Percentiles rank a stretch among this genome's conserved stretches.
These are phyloP conservation scores for Alternaria incomplexa DNA, from an alignment of 2,329 filamentous ascomycete genomes.

Conservation along the genomic window DNA sequence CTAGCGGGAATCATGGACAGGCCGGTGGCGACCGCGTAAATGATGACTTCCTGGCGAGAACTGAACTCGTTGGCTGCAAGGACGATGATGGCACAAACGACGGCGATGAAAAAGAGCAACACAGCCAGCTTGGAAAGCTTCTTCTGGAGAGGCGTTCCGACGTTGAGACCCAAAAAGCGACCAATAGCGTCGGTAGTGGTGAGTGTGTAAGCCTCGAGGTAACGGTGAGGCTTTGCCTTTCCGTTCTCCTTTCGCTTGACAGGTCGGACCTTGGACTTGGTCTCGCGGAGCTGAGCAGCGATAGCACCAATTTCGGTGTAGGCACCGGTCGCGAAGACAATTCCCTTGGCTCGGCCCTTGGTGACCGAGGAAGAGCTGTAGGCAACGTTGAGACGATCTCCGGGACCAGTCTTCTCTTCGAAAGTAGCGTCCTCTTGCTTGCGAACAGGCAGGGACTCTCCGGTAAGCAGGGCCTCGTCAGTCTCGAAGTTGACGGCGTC, in stretches of 20 bases:
- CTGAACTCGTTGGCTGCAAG: constrained; percentile 49
- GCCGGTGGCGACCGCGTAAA: constrained; percentile 49
- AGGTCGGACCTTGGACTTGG: constrained; percentile 41
- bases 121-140: constrained; percentile 46
- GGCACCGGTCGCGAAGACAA: constrained; percentile 73
- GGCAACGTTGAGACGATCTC: constrained; percentile 72
- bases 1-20: constrained; percentile 49
- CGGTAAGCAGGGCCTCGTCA: constrained; percentile 74
- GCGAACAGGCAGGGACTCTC: constrained; percentile 70
- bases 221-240: constrained; percentile 43
- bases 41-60: constrained; percentile 48
- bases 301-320: constrained; percentile 77
- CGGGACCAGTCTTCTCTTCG: constrained; percentile 62
- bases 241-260: constrained; percentile 51
- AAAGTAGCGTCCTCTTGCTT: constrained; percentile 67
- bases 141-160: constrained; percentile 48
- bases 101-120: constrained; percentile 45
- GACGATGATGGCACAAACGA: constrained; percentile 49
- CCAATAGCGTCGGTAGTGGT: constrained; percentile 53
- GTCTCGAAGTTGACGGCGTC: constrained; percentile 77
- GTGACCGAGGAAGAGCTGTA: constrained; percentile 71
- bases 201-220: constrained; percentile 59
- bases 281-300: constrained; percentile 68
- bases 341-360: constrained; percentile 70
- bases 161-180: constrained; percentile 50